Conservation (phyloP, 2,329 filamentous ascomycete genomes). For the Venturia aucupariae region DNA sequence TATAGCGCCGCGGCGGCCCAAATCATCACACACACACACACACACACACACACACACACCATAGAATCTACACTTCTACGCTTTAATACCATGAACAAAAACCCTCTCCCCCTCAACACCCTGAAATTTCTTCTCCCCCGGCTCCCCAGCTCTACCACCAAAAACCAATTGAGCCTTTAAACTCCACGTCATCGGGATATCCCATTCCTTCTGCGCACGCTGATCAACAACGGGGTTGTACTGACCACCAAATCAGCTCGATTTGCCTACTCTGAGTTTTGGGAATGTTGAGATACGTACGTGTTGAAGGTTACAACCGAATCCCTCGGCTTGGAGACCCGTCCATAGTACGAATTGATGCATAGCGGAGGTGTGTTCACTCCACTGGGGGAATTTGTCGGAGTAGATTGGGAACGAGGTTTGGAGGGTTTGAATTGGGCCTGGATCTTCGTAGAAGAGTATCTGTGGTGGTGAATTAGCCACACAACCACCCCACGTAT, state of each 20-base stretch:
- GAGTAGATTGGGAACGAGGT: constrained; percentile 63
- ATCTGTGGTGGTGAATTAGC: constrained; percentile 36
- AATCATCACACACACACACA: too few species aligned
- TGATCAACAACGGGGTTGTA: constrained; percentile 81
- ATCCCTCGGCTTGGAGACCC: constrained; percentile 70
- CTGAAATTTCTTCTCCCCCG: constrained; percentile 55
- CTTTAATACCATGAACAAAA: constrained; percentile 27
- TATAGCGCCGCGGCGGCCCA: neutral
- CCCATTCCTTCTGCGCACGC: constrained; percentile 60
- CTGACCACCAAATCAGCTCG: neutral
- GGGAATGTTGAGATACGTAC: too few species aligned
- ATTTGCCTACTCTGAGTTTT: too few species aligned
- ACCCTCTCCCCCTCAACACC: constrained; percentile 54
- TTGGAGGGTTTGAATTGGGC: constrained; percentile 56
- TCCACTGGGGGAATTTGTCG: constrained; percentile 71
- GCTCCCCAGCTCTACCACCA: constrained; percentile 50
- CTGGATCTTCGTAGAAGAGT: constrained; percentile 78
- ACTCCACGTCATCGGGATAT: constrained; percentile 62
- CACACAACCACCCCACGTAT: too few species aligned
- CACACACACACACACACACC: neutral
- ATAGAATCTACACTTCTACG: neutral
- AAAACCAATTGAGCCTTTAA: constrained; percentile 81
- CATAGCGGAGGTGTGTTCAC: constrained; percentile 70
- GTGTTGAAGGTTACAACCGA: constrained; percentile 86
- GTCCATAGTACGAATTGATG: constrained; percentile 75